phyloP scores from a whole-genome alignment of 2,329 filamentous ascomycete species.

The Cucurbitaria berberidis region DNA sequence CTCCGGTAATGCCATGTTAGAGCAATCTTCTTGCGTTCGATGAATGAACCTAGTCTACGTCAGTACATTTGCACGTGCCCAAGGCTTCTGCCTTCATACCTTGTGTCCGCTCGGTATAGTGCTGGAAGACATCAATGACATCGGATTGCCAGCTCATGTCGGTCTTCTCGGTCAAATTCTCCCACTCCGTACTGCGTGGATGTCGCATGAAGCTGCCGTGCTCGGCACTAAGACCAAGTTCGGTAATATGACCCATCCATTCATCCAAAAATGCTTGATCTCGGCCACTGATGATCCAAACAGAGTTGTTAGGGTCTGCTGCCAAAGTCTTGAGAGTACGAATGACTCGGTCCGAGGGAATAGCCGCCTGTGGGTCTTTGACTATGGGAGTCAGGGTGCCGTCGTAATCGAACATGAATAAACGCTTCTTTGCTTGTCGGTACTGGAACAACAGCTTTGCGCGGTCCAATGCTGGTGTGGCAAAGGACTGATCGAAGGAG shows the following conservation, averaged over 20 bases:
- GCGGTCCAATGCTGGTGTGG: constrained; percentile 83
- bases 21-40: constrained; percentile 92
- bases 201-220: constrained; percentile 94
- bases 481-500: constrained; percentile 74
- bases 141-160: constrained; percentile 94
- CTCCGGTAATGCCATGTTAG: constrained; percentile 97
- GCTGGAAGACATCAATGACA: constrained; percentile 82
- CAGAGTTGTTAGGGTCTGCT: constrained; percentile 78
- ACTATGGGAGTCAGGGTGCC: constrained; percentile 95
- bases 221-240: constrained; percentile 93
- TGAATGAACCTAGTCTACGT: constrained; percentile 72
- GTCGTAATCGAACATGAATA: constrained; percentile 99
- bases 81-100: constrained; percentile 59
- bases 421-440: constrained; percentile 72
- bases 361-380: constrained; percentile 84
- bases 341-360: constrained; percentile 84
- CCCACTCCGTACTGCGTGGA: constrained; percentile 78
- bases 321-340: constrained; percentile 80
- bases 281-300: constrained; percentile 98
- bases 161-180: constrained; percentile 82
- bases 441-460: constrained; percentile 75
- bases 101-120: constrained; percentile 84
- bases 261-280: constrained; percentile 91
- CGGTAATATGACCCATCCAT: constrained; percentile 88
- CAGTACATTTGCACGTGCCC: constrained; percentile 8